Evolutionary conservation across 2,329 filamentous ascomycete genomes (phyloP), one percentile per base, ranked within the genome.

Genomic region (Tolypocladium amazonense): DNA sequence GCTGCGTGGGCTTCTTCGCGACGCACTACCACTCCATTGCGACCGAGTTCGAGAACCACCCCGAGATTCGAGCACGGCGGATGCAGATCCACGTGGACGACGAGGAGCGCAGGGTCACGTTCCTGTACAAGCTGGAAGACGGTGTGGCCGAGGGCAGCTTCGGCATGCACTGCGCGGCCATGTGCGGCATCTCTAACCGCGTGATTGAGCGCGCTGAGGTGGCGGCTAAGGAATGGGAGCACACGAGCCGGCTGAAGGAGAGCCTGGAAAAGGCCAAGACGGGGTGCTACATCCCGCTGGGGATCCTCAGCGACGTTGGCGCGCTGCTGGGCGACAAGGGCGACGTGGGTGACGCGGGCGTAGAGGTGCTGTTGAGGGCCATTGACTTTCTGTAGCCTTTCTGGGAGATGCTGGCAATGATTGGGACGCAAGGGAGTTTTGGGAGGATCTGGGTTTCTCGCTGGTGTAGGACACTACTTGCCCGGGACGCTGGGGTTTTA

Each of bases 71-170:
- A 9, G 84, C 92, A 4, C 89, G 89, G 68, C 85, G 94, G 18
- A 99, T 99, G 94, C 89, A 90, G 63, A 97, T 99, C 61, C 85
- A 92, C 60, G 94, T 99, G 1, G 93, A 99, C 64, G 89, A 94
- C 5, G 83, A 81, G 55, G 83, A 90, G 60, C 84, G 90, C 30
- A 86, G 87, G n/a, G 87, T 99, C n/a, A 97, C 93, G 0, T 99
- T 99, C 76, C 73, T 99, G 59, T 99, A 99, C 77, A 92, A 90
- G 69, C 83, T 99, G 0, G 94, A 97, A 73, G 84, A 90, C 18
- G 94, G 94, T 1, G 91, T 97, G 12, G 94, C 94, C 0, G 92
- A 97, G 73, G 94, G 94, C 20, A 96, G 90, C 69, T 99, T 97
- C 69, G 94, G 94, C 67, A 99, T 99, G 94, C 94, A 99, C 73